These are phyloP conservation scores for Metschnikowia reukaufii DNA, from an alignment of 805 yeast species.

Conservation along the genomic window DNA sequence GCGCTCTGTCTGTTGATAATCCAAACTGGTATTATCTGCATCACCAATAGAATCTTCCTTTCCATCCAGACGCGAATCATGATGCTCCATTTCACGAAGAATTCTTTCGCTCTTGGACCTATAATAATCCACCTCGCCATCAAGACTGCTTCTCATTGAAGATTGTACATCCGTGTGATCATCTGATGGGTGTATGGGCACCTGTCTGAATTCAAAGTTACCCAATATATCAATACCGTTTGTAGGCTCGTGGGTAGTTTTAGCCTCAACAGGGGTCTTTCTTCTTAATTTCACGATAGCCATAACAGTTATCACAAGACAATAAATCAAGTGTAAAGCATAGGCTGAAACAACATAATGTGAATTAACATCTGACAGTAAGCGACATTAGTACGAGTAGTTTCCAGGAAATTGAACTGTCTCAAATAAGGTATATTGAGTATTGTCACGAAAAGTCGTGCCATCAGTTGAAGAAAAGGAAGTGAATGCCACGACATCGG, in stretches of 20 bases:
- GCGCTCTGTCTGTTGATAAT: conserved; percentile 9
- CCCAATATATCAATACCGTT: background rate
- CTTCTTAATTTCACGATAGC: conserved; percentile 21
- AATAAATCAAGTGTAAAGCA: conserved; percentile 28
- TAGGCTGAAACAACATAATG: conserved; percentile 34
- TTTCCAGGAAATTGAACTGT: conserved; percentile 36
- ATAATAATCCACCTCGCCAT: conserved; percentile 18
- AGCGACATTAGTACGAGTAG: conserved; percentile 41
- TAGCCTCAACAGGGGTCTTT: background rate
- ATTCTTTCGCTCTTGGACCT: conserved; percentile 15
- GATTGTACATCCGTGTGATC: conserved; percentile 1
- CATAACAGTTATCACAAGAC: conserved; percentile 27
- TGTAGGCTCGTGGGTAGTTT: background rate
- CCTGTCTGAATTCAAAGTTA: conserved; percentile 15
- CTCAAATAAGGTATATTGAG: conserved; percentile 46
- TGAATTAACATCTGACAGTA: conserved; percentile 46
- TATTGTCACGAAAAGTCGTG: conserved; percentile 39
- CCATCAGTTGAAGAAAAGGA: conserved; percentile 35
- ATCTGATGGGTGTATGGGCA: conserved; percentile 4
- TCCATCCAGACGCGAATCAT: background rate
- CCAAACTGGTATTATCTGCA: conserved; percentile 6
- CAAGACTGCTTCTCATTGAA: conserved; percentile 8
- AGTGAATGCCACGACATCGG: conserved; percentile 29
- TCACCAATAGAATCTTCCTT: background rate
- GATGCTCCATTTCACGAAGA: conserved; percentile 6